Conservation (phyloP, 2,329 filamentous ascomycete genomes). For the Pezicula neosporulosa region DNA sequence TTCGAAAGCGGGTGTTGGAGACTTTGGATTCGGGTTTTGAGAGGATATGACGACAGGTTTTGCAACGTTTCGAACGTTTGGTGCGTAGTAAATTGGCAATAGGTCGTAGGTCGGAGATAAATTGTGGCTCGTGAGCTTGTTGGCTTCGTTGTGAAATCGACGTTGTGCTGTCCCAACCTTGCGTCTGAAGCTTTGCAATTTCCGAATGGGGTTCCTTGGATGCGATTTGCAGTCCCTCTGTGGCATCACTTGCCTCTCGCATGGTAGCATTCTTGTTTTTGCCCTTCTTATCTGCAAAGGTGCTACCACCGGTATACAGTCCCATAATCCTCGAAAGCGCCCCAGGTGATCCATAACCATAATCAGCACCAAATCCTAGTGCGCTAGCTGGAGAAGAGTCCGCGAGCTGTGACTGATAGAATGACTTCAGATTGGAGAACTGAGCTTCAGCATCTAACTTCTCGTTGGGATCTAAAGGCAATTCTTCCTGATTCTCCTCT, state of each 20-base stretch:
- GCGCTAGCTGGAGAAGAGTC: slow-evolving; percentile 51
- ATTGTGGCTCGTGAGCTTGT: slow-evolving; percentile 43
- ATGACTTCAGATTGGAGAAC: slow-evolving; percentile 71
- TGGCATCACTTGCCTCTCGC: slow-evolving; percentile 69
- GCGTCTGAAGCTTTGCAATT: slow-evolving; percentile 50
- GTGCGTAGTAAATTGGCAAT: slow-evolving; percentile 81
- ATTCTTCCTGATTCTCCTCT: slow-evolving; percentile 23
- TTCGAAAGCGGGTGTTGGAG: slow-evolving; percentile 84
- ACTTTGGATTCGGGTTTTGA: slow-evolving; percentile 92
- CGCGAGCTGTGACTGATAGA: slow-evolving; percentile 77
- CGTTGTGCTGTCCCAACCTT: slow-evolving; percentile 63
- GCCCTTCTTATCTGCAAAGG: slow-evolving; percentile 57
- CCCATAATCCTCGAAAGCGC: slow-evolving; percentile 88
- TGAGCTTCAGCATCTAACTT: slow-evolving; percentile 61
- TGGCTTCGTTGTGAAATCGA: slow-evolving; percentile 50
- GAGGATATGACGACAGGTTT: slow-evolving; percentile 89
- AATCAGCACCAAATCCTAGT: slow-evolving; percentile 53
- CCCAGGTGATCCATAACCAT: slow-evolving; percentile 68
- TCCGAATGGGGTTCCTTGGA: slow-evolving; percentile 49
- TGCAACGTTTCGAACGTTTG: slow-evolving; percentile 91
- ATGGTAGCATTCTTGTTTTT: slow-evolving; percentile 69
- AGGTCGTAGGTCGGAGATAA: slow-evolving; percentile 73
- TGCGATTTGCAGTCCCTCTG: slow-evolving; percentile 69
- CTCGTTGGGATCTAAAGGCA: slow-evolving; percentile 24
- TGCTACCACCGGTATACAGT: slow-evolving; percentile 68